Evolutionary conservation across 2,329 filamentous ascomycete species (phyloP).

Genomic region (Pseudogymnoascus sp.): DNA sequence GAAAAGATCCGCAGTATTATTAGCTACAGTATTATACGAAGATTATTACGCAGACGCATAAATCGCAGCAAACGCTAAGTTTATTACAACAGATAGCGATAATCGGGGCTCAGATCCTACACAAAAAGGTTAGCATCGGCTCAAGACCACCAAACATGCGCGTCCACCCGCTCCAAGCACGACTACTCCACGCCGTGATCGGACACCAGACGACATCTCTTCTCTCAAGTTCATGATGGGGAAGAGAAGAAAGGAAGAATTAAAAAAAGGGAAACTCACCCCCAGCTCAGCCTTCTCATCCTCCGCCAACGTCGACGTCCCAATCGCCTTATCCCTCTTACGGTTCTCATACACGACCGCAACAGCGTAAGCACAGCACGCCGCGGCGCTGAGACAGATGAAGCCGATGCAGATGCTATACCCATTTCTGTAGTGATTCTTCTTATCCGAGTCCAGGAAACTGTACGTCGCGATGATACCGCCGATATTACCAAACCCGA

Average conservation of each 20-base stretch:
- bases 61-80: constrained; percentile 6
- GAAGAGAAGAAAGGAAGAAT: neutral
- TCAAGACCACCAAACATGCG: neutral
- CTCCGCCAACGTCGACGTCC: constrained; percentile 44
- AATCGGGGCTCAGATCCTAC: constrained; percentile 28
- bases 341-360: constrained; percentile 53
- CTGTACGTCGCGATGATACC: constrained; percentile 69
- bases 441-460: constrained; percentile 56
- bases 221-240: too few relatives aligned
- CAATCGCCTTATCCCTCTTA: constrained; percentile 40
- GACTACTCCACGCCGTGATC: neutral
- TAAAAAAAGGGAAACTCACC: constrained; percentile 22
- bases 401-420: constrained; percentile 74
- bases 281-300: constrained; percentile 47
- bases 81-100: constrained; percentile 25
- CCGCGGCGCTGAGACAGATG: constrained; percentile 54
- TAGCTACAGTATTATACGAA: neutral
- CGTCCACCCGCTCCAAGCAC: neutral
- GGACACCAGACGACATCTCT: neutral
- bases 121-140: constrained; percentile 12
- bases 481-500: constrained; percentile 71
- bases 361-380: constrained; percentile 51
- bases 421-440: constrained; percentile 55
- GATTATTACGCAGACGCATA: neutral
- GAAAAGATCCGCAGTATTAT: neutral